A percentile compares a stretch with the other conserved stretches of the same genome.
Evolutionary conservation across 2,329 filamentous ascomycete genomes (phyloP).

Genomic region (Cadophora malorum): DNA sequence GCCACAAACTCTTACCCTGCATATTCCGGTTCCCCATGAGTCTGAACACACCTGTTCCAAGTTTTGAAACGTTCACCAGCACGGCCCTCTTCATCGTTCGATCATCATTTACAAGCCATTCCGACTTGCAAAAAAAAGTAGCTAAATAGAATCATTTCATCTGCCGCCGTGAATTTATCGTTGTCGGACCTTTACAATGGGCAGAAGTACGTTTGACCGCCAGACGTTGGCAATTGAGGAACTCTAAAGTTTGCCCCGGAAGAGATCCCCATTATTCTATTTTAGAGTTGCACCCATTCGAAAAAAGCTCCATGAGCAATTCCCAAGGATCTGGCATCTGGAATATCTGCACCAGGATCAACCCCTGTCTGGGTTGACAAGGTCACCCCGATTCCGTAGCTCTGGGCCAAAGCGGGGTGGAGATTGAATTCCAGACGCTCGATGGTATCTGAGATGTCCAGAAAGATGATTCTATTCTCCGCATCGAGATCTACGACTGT

Average conservation of each 20-base stretch:
- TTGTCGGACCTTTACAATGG: not conserved
- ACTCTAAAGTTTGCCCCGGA: not conserved
- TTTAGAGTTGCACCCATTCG: not conserved
- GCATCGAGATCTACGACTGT: not conserved
- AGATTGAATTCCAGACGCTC: not conserved
- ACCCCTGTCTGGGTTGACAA: not conserved
- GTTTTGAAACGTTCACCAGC: not conserved
- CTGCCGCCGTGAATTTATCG: not conserved
- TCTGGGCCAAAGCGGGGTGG: conserved; percentile 5
- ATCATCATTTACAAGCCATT: not conserved
- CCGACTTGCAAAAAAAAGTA: not conserved
- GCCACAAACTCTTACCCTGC: not conserved
- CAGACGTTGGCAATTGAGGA: not conserved
- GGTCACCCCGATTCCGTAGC: not conserved
- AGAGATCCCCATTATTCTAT: not conserved
- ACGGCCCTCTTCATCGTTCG: not conserved
- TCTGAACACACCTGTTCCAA: not conserved
- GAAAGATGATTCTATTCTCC: not conserved
- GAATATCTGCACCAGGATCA: not conserved
- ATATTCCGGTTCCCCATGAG: not conserved
- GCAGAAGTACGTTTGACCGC: not conserved
- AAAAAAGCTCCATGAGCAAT: not conserved
- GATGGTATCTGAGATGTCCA: not conserved
- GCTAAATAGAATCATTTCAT: not conserved
- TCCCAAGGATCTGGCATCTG: conserved; percentile 9